Percentiles rank a stretch among this genome's conserved stretches.
Evolutionary conservation across 2,329 filamentous ascomycete genomes (phyloP).

Genomic region (Aureobasidium sp.): DNA sequence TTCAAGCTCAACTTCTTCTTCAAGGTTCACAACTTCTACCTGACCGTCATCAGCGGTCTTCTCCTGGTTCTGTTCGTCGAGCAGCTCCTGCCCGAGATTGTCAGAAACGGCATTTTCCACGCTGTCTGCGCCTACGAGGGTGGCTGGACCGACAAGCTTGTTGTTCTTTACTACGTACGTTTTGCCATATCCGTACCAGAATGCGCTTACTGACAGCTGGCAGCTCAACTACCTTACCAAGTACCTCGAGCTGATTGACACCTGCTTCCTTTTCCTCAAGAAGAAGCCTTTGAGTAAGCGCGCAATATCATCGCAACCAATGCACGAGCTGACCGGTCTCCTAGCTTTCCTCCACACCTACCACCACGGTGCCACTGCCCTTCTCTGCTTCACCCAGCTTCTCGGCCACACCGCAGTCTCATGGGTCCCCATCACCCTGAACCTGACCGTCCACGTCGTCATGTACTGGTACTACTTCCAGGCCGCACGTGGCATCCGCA

Average conservation of each 20-base stretch:
- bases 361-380: slow-evolving; percentile 92
- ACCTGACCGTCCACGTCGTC: slow-evolving; percentile 89
- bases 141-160: slow-evolving; percentile 88
- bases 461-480: slow-evolving; percentile 99
- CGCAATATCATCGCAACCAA: not conserved
- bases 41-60: slow-evolving; percentile 74
- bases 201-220: not conserved
- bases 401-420: slow-evolving; percentile 88
- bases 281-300: slow-evolving; percentile 87
- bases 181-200: slow-evolving; percentile 25
- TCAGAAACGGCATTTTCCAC: slow-evolving; percentile 74
- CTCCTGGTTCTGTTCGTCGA: slow-evolving; percentile 82
- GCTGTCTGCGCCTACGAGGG: slow-evolving; percentile 74
- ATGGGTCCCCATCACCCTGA: slow-evolving; percentile 89
- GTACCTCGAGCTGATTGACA: slow-evolving; percentile 92
- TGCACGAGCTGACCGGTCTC: not conserved
- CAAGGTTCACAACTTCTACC: slow-evolving; percentile 92
- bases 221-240: slow-evolving; percentile 98
- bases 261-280: slow-evolving; percentile 95
- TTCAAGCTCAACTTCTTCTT: slow-evolving; percentile 85
- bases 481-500: slow-evolving; percentile 84
- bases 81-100: slow-evolving; percentile 78
- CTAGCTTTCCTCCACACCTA: slow-evolving; percentile 92
- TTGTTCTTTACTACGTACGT: slow-evolving; percentile 93
- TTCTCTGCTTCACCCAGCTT: slow-evolving; percentile 96